Evolutionary conservation across 257 asterid genomes (phyloP).

Genomic region (Osmanthus fragrans): DNA sequence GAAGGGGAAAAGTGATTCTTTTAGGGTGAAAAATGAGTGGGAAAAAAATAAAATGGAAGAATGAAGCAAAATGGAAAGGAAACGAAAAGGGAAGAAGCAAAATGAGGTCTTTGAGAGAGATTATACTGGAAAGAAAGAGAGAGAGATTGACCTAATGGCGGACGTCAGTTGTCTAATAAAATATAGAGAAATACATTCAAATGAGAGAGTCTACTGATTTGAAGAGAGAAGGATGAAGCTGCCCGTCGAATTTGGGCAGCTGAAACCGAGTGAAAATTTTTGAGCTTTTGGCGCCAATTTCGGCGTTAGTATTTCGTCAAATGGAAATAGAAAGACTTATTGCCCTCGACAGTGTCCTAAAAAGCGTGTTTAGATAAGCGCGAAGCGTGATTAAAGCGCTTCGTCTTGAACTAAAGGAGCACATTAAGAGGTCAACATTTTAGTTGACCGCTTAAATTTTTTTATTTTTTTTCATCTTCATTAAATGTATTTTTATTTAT

Average conservation of each 20-base stretch:
- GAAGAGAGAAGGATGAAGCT: conserved; percentile 26
- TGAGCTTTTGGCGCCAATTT: conserved; percentile 62
- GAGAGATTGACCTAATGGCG: not conserved
- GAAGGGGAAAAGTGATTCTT: not conserved
- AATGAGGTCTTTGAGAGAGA: conserved; percentile 25
- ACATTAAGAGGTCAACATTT: no score
- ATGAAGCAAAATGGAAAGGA: conserved; percentile 40
- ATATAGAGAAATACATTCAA: not conserved
- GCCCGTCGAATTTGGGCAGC: conserved; percentile 59
- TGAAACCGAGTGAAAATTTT: conserved; percentile 9
- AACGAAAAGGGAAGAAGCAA: conserved; percentile 47
- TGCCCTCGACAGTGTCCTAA: no score
- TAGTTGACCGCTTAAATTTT: no score
- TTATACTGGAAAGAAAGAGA: not conserved
- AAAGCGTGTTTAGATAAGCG: no score
- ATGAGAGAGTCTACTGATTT: not conserved
- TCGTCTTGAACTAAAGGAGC: no score
- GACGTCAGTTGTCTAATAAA: not conserved
- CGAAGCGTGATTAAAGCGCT: no score
- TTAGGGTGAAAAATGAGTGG: conserved; percentile 8
- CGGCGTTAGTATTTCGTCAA: conserved; percentile 19
- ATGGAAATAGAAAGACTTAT: no score
- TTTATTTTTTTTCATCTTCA: no score
- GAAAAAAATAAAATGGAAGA: conserved; percentile 28
- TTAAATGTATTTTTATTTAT: no score